These are phyloP conservation scores for Lasiosphaeria miniovina DNA, from an alignment of 495 filamentous ascomycete species.

Conservation along the genomic window DNA sequence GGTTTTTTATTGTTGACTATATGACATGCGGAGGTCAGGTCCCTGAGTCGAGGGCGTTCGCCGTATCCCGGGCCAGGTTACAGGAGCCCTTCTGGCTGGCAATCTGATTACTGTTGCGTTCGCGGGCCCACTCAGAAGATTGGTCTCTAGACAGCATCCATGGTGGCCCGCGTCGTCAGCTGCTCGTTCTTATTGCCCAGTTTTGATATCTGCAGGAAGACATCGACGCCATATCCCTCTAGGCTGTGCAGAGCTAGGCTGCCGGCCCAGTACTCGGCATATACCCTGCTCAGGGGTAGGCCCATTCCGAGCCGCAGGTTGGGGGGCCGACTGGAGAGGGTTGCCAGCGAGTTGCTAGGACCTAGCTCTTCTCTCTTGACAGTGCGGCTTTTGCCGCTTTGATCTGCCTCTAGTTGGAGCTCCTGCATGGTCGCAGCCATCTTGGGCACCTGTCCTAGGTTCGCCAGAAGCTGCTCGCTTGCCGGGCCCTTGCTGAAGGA, in stretches of 20 bases:
- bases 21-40: too few relatives aligned
- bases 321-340: constrained; percentile 75
- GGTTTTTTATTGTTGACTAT: background rate
- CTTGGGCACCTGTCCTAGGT: constrained; percentile 81
- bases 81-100: too few relatives aligned
- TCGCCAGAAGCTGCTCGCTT: constrained; percentile 67
- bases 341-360: constrained; percentile 66
- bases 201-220: constrained; percentile 94
- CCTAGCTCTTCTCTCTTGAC: constrained; percentile 19
- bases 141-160: constrained; percentile 73
- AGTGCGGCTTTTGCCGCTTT: constrained; percentile 4
- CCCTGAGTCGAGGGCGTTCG: background rate
- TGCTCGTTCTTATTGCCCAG: constrained; percentile 99
- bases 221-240: constrained; percentile 97
- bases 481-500: constrained; percentile 90
- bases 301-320: constrained; percentile 91
- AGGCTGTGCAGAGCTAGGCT: constrained; percentile 88
- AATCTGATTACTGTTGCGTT: background rate
- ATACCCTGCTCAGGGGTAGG: constrained; percentile 87
- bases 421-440: constrained; percentile 97
- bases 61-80: background rate
- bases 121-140: background rate
- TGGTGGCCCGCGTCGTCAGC: constrained; percentile 78
- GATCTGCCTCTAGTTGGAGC: constrained; percentile 38
- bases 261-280: constrained; percentile 98